Evolutionary conservation across 768 basidiomycete genomes (phyloP).

Genomic region (Leucocoprinus leucothites): DNA sequence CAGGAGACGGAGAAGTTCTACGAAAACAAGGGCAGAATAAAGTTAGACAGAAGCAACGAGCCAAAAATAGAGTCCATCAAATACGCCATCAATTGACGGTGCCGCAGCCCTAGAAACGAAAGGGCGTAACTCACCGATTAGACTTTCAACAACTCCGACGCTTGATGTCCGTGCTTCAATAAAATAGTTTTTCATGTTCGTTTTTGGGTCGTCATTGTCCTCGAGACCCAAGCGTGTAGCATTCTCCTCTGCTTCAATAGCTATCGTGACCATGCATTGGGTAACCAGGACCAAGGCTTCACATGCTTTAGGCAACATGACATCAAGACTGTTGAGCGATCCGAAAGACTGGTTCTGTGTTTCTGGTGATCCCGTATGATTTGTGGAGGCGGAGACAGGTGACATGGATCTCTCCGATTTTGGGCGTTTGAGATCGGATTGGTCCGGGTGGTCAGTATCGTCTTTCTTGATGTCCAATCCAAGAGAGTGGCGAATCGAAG

Average conservation of each 20-base stretch:
- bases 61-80: not conserved
- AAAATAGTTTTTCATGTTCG: slow-evolving; percentile 39
- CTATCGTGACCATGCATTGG: slow-evolving; percentile 69
- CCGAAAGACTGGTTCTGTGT: slow-evolving; percentile 1
- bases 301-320: slow-evolving; percentile 72
- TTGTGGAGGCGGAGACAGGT: slow-evolving; percentile 2
- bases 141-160: slow-evolving; percentile 47
- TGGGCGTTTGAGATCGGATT: not conserved
- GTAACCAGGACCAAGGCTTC: slow-evolving; percentile 77
- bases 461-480: slow-evolving; percentile 19
- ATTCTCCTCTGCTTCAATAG: slow-evolving; percentile 48
- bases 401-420: slow-evolving; percentile 8
- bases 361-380: slow-evolving; percentile 1
- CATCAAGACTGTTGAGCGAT: slow-evolving; percentile 40
- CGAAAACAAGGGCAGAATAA: slow-evolving; percentile 2
- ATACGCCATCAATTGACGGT: slow-evolving; percentile 3
- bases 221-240: slow-evolving; percentile 14
- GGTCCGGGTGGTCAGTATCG: slow-evolving; percentile 8
- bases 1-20: slow-evolving; percentile 73
- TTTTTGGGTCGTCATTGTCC: slow-evolving; percentile 17
- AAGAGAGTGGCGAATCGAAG: slow-evolving; percentile 47
- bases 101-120: not conserved
- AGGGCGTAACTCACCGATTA: slow-evolving; percentile 49
- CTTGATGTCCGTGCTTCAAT: slow-evolving; percentile 39
- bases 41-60: slow-evolving; percentile 10